Base-by-base conservation (phyloP, 108 stramenopile genomes). In the Conticribra weissflogii region DNA sequence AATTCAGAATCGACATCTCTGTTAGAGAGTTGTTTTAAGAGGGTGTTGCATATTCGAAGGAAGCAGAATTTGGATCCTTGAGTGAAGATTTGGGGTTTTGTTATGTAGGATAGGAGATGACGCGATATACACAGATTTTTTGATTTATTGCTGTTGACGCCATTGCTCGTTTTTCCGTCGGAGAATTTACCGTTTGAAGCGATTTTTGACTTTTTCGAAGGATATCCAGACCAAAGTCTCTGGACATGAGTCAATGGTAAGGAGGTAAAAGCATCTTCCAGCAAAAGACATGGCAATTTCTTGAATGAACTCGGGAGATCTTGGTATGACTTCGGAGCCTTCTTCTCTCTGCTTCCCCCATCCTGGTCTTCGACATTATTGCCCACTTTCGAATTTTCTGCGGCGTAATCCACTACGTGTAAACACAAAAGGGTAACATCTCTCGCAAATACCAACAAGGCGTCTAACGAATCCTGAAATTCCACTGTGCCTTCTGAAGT, bases 251-350 rank as follows among this genome's bases (percentile, higher is more conserved):
- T 52, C 8, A 78, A 51, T 3, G 86, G 70, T 12, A 89, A 23
- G 0, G 66, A 68, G 53, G 89, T 88, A 21, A 88, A 41, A 30
- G 79, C 66, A 59, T 92, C 91, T 73, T 88, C 88, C 19, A 92
- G 48, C 36, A 92, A 45, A 23, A 89, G 14, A 30, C 86, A 71
- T 3, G 90, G 90, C 5, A 88, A 54, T 69, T 83, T 86, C 24
- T 60, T 60, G 31, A 68, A 28, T 23, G 52, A n/a, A n/a, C n/a
- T 19, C 12, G 71, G 22, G 32, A 18, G 50, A 3, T 58, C 47
- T 25, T 63, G 48, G 16, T 17, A 27, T 17, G 45, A 27, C 15
- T 15, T 30, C 23, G 19, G 0, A 2, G 15, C 22, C n/a, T 22
- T 19, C 0, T 32, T 4, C 14, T 59, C 2, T 29, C 7, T 29